Evolutionary conservation across 805 yeast species (phyloP), one percentile per base, ranked within the genome.

Genomic region (Vanderwaltozyma yarrowii): DNA sequence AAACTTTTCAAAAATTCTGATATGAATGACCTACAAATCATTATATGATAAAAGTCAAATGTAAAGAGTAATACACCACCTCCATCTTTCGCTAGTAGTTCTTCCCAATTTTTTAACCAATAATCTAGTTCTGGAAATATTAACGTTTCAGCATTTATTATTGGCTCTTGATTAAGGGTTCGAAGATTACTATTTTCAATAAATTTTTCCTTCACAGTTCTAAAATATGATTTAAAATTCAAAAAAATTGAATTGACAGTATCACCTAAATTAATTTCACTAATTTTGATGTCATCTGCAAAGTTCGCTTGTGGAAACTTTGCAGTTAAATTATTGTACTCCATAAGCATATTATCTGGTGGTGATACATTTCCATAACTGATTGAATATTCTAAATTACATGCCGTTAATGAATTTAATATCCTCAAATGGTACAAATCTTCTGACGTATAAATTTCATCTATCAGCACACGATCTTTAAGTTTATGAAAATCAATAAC

Each of bases 361-460:
- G 52, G 45, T 4, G 53, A 41, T 33, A 57, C 56, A 13, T 52
- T 55, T 1, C 77, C 76, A 35, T 63, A 60, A 0, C 76, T 74
- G 18, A 74, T 61, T 1, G 77, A 63, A 43, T 65, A 64, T 37
- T 70, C 75, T 23, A 74, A 52, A 54, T 74, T 74, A 38, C 73
- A 65, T 8, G 73, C 68, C 25, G 74, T 67, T 43, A 74, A 49
- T 4, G 76, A 62, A 39, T 73, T 74, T 57, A 73, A 66, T 20
- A 76, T 71, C 41, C 82, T 56, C 41, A 74, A 47, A 47, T 74
- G 76, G 51, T 68, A 76, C 32, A 76, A 40, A 46, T 75, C 79
- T 35, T 54, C 60, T 2, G 58, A 51, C 15, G 51, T 50, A 38
- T 46, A 65, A 13, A 44, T 39, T 27, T 57, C 56, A 3, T 43